Conservation (phyloP, 2,329 filamentous ascomycete species). For the Colletotrichum phormii region DNA sequence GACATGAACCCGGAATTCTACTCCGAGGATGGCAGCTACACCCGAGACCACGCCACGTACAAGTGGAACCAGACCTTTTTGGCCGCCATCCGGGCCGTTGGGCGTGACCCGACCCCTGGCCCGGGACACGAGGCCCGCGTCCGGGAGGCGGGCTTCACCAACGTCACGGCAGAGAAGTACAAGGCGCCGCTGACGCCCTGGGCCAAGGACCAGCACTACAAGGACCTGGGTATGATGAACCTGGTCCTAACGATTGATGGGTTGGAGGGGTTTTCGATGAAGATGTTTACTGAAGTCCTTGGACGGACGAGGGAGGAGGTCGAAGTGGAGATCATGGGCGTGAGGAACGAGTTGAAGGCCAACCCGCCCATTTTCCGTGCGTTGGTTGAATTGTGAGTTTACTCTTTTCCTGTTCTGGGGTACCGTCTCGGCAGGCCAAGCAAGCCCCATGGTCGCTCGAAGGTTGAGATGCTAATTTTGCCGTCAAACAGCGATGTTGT, state of each 20-base stretch:
- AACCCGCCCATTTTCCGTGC: background rate
- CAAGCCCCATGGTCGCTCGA: too few species aligned
- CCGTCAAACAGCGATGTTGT: background rate
- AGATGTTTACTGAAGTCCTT: constrained; percentile 44
- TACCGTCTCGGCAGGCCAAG: too few species aligned
- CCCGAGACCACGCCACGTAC: constrained; percentile 10
- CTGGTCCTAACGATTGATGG: constrained; percentile 37
- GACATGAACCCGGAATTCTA: constrained; percentile 39
- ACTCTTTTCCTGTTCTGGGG: too few species aligned
- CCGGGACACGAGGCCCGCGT: constrained; percentile 45
- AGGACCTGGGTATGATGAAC: constrained; percentile 46
- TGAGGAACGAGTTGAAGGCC: constrained; percentile 40
- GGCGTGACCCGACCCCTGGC: constrained; percentile 46
- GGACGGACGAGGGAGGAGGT: constrained; percentile 44
- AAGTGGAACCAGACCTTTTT: constrained; percentile 37
- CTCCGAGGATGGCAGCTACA: constrained; percentile 40
- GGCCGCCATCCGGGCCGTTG: constrained; percentile 38
- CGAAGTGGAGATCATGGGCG: constrained; percentile 42
- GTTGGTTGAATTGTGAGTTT: background rate
- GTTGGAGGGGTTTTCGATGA: constrained; percentile 41
- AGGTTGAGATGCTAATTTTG: too few species aligned
- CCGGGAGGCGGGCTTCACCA: constrained; percentile 51
- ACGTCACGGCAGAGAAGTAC: constrained; percentile 44
- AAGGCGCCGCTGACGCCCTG: constrained; percentile 41
- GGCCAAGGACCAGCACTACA: constrained; percentile 37